Evolutionary conservation across 192 early-diverging fungal species (phyloP).

Genomic region (Podila verticillata): DNA sequence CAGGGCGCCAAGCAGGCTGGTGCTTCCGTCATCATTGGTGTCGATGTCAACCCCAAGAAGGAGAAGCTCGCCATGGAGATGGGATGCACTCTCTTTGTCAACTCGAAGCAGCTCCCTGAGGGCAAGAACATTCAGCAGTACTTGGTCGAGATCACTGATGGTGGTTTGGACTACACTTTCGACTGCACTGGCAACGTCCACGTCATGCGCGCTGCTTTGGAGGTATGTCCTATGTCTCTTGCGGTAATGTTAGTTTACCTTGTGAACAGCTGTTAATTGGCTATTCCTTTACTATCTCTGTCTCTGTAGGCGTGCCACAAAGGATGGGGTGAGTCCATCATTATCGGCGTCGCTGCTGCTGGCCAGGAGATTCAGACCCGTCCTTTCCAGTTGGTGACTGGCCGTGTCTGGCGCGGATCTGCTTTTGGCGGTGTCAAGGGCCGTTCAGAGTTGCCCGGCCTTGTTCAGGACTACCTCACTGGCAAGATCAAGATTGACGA

Average conservation of each 20-base stretch:
- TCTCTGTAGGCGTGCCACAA: constrained; percentile 71
- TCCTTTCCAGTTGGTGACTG: constrained; percentile 97
- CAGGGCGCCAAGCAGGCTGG: constrained; percentile 81
- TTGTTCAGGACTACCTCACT: constrained; percentile 88
- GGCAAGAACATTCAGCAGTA: constrained; percentile 61
- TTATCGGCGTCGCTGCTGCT: constrained; percentile 92
- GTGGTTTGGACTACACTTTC: constrained; percentile 96
- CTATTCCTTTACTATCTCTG: background rate
- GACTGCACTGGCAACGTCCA: constrained; percentile 94
- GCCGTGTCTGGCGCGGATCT: constrained; percentile 94
- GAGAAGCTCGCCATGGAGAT: constrained; percentile 75
- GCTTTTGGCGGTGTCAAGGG: constrained; percentile 99
- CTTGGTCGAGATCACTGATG: constrained; percentile 91
- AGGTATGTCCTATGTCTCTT: constrained; percentile 59
- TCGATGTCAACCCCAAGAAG: constrained; percentile 91
- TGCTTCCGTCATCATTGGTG: constrained; percentile 83
- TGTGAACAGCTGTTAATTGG: background rate
- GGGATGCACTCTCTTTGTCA: constrained; percentile 43
- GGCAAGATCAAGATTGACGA: constrained; percentile 92
- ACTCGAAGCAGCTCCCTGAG: constrained; percentile 27
- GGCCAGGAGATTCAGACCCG: constrained; percentile 94
- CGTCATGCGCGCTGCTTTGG: constrained; percentile 95
- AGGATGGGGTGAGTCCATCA: constrained; percentile 91
- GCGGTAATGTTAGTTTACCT: background rate
- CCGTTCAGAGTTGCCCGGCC: constrained; percentile 84